These are phyloP conservation scores for Casuarina cunninghamiana DNA, from an alignment of 306 rosid genomes.

Conservation along the genomic window DNA sequence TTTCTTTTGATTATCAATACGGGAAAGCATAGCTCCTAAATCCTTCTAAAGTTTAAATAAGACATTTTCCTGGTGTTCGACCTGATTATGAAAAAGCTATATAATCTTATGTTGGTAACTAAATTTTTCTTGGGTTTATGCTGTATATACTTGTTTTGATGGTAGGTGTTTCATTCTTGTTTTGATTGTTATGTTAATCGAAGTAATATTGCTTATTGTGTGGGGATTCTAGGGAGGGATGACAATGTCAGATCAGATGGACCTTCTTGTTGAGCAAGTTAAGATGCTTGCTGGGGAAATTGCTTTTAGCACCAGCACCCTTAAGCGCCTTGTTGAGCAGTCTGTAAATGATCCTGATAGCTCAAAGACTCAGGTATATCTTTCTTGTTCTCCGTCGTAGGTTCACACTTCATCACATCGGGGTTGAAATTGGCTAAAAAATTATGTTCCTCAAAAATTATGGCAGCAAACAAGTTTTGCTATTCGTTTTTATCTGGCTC, in stretches of 20 bases:
- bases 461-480: background rate
- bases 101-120: background rate
- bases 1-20: background rate
- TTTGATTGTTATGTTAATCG: background rate
- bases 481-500: background rate
- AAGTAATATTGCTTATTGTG: conserved; percentile 5
- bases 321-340: conserved; percentile 93
- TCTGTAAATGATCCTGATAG: conserved; percentile 78
- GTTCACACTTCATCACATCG: conserved; percentile 14
- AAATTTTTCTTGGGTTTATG: background rate
- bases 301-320: conserved; percentile 94
- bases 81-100: background rate
- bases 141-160: background rate
- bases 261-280: conserved; percentile 96
- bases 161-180: background rate
- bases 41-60: background rate
- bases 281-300: conserved; percentile 99
- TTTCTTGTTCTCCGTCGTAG: conserved; percentile 11
- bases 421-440: conserved; percentile 23
- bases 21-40: background rate
- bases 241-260: conserved; percentile 90
- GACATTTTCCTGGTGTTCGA: background rate
- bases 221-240: conserved; percentile 70
- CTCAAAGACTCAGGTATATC: conserved; percentile 71
- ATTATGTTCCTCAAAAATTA: background rate